These are phyloP conservation scores for Prunus persica DNA, from an alignment of 306 rosid genomes.

Conservation along the genomic window DNA sequence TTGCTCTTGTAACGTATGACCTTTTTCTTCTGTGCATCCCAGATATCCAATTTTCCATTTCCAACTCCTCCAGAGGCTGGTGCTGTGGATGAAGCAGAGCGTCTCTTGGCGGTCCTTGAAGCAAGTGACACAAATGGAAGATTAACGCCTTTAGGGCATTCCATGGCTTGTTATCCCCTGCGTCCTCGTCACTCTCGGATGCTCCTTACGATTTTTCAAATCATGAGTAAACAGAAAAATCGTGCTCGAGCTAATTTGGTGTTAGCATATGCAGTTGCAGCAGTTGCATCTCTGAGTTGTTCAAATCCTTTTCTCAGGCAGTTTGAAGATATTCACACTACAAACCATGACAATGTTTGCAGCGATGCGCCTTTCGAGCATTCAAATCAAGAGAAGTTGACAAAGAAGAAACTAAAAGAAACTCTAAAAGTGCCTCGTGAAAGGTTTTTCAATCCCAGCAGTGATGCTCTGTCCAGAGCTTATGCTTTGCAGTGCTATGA, in stretches of 20 bases:
- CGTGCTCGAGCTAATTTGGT: slow-evolving; percentile 50
- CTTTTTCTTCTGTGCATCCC: slow-evolving; percentile 15
- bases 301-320: slow-evolving; percentile 68
- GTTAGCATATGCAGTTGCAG: slow-evolving; percentile 75
- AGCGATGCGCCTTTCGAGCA: slow-evolving; percentile 11
- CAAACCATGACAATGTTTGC: slow-evolving; percentile 30
- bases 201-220: slow-evolving; percentile 71
- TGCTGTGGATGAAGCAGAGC: slow-evolving; percentile 70
- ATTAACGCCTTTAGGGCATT: slow-evolving; percentile 67
- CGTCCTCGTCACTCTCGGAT: slow-evolving; percentile 97
- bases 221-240: slow-evolving; percentile 43
- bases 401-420: slow-evolving; percentile 67
- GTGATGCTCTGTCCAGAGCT: slow-evolving; percentile 76
- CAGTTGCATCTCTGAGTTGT: slow-evolving; percentile 84
- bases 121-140: slow-evolving; percentile 69
- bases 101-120: slow-evolving; percentile 75
- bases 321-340: slow-evolving; percentile 54
- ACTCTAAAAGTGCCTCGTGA: slow-evolving; percentile 53
- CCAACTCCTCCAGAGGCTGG: slow-evolving; percentile 73
- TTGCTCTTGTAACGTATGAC: not conserved
- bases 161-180: slow-evolving; percentile 86
- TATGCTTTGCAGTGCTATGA: slow-evolving; percentile 82
- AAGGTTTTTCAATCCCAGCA: slow-evolving; percentile 59
- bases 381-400: slow-evolving; percentile 44
- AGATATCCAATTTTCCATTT: slow-evolving; percentile 85